Evolutionary conservation across 2,329 filamentous ascomycete genomes (phyloP), one percentile per base, ranked within the genome.

Genomic region (Uncinocarpus reesii): DNA sequence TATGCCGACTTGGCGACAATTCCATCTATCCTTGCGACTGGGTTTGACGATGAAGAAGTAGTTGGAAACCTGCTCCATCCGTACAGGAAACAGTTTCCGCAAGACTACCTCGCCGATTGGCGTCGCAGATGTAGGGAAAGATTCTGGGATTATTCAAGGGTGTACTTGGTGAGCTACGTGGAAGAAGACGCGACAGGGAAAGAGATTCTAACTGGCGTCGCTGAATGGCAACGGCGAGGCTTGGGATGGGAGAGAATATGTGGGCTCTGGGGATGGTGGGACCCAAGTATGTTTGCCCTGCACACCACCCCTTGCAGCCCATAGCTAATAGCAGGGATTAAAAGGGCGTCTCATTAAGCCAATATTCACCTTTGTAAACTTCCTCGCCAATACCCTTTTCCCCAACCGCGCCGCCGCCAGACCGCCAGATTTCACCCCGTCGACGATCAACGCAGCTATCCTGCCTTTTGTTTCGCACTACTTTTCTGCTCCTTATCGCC

Each of bases 111-210:
- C 18, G 26, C 28, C 15, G 13, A 16, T 32, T 47, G 44, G 44
- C 15, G 24, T 16, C 34, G 35, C 18, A 3, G 15, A 15, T 50
- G 42, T 16, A 29, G 31, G 8, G 36, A 50, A 16, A 42, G 26
- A 16, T 50, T 32, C 21, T 50, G 48, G 48, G 42, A 50, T 24
- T 20, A 37, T 31, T 50, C 48, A 3, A 47, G 20, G 6, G 42
- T 47, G 13, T 47, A 42, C 21, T n/a, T 50, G n/a, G 48, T 50
- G 37, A 50, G 48, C 48, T 50, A 36, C 38, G 48, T 42, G 37
- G 21, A 24, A 28, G 36, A 47, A 10, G 26, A 34, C 13, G 15
- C 21, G 3, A 16, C 42, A 28, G 42, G 40, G 13, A 41, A 37
- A 8, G 48, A 47, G 43, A 15, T 47, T n/a, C 15, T 50, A n/a